Base-by-base conservation (phyloP, 305 asterid genomes). In the Fraxinus albicans region DNA sequence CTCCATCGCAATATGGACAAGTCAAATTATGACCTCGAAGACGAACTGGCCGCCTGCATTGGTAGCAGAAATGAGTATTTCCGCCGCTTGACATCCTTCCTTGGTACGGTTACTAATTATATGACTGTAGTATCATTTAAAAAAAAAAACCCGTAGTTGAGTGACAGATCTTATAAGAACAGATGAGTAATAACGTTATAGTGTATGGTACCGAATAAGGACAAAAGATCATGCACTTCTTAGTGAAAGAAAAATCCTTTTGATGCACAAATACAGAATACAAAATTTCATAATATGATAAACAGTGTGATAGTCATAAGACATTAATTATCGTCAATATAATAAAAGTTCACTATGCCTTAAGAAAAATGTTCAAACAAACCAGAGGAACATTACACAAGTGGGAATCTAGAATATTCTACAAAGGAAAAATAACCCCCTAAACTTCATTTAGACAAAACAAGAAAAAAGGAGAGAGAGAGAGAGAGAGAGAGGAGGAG, bases 21-120 rank as follows among this genome's bases (percentile, higher is more conserved):
- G 86, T 85, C 79, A 90, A 69, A 82, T 85, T 70, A 80, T 79
- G 86, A 58, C 89, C 88, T 21, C 63, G 88, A 77, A 93, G 91
- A 65, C 89, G 90, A 84, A 96, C 86, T 53, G 97, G 92, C 73
- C 85, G 91, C 81, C 58, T 83, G 90, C 99, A 96, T 83, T 93
- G 97, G 89, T 94, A 86, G 91, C 99, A 93, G 98, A 98, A 96
- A 78, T 96, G 98, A 76, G 95, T 94, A 79, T 89, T 87, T 83
- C 94, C 91, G 75, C 91, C 90, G 86, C 95, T 92, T 38, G 98
- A 96, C 98, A 96, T 95, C 81, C 67, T 86, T 83, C 77, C 10
- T 35, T 79, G 73, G 73, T 23, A 3, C 34, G 0, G 34, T 33
- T 63, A 25, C 33, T 23, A n/a, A 17, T 63, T 2, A 63, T 63